Evolutionary conservation across 2,329 filamentous ascomycete genomes (phyloP).

Genomic region (Stemphylium vesicarium): DNA sequence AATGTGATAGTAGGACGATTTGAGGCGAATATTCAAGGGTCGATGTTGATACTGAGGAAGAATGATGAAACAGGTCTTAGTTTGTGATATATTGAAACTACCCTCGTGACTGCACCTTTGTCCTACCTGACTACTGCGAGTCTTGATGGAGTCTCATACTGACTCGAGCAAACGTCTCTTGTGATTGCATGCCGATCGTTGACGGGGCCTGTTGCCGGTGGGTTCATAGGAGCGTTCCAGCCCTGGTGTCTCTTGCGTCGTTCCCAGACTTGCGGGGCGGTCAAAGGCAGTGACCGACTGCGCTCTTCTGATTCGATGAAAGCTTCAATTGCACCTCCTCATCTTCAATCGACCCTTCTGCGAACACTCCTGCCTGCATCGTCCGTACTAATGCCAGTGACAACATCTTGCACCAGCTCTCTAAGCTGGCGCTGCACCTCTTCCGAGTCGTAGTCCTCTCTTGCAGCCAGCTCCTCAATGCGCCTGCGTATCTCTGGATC

Average conservation of each 20-base stretch:
- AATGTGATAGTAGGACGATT: too few relatives aligned
- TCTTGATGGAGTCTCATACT: not conserved
- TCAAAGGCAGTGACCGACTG: not conserved
- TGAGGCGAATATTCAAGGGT: not conserved
- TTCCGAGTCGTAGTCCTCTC: slow-evolving; percentile 82
- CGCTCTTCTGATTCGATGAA: not conserved
- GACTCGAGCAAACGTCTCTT: not conserved
- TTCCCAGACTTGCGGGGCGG: too few relatives aligned
- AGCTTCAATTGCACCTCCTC: not conserved
- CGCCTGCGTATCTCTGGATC: slow-evolving; percentile 83
- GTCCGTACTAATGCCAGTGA: slow-evolving; percentile 69
- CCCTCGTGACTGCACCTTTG: not conserved
- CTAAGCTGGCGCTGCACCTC: slow-evolving; percentile 81
- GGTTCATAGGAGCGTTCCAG: not conserved
- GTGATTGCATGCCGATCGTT: not conserved
- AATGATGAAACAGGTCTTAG: not conserved
- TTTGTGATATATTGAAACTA: not conserved
- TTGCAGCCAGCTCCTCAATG: slow-evolving; percentile 86
- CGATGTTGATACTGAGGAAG: not conserved
- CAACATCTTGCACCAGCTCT: slow-evolving; percentile 78
- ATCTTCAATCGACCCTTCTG: slow-evolving; percentile 46
- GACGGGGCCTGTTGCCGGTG: not conserved
- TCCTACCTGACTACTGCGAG: not conserved
- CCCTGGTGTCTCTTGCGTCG: not conserved
- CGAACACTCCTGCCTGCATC: slow-evolving; percentile 61